Evolutionary conservation across 345 rosid genomes (phyloP).

Genomic region (Laguncularia racemosa): DNA sequence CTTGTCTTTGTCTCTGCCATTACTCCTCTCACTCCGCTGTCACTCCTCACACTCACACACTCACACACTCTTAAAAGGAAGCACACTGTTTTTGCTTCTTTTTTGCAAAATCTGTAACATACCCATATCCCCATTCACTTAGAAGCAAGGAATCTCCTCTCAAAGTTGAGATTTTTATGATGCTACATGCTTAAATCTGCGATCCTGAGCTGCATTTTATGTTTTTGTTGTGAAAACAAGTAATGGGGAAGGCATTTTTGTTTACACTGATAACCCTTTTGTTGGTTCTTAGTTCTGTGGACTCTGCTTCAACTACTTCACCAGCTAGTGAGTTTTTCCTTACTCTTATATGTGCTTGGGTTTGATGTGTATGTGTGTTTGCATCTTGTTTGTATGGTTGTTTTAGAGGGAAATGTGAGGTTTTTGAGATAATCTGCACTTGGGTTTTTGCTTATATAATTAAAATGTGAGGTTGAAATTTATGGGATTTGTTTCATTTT

Average conservation of each 20-base stretch:
- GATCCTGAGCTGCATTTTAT: constrained; percentile 8
- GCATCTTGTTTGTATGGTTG: background rate
- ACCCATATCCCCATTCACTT: constrained; percentile 11
- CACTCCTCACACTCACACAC: background rate
- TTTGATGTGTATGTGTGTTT: background rate
- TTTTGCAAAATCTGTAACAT: background rate
- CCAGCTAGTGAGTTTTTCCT: constrained; percentile 69
- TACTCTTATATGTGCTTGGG: background rate
- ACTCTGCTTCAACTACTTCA: constrained; percentile 65
- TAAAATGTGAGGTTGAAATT: too few relatives aligned
- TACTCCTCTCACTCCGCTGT: background rate
- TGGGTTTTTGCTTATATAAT: background rate
- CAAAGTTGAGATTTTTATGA: constrained; percentile 8
- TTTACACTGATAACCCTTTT: constrained; percentile 35
- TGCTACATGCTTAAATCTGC: constrained; percentile 18
- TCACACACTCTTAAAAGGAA: background rate
- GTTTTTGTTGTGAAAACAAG: constrained; percentile 3
- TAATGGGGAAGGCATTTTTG: constrained; percentile 50
- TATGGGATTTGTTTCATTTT: constrained; percentile 2
- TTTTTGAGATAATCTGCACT: background rate
- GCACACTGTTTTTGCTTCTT: too few relatives aligned
- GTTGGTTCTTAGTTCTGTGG: constrained; percentile 40
- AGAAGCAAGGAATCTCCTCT: too few relatives aligned
- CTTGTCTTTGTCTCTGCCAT: constrained; percentile 6
- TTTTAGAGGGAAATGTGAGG: background rate